Evolutionary conservation across 176 grass and related monocot species (phyloP), one percentile per base, ranked within the genome.

Genomic region (Bolboschoenus planiculmis): DNA sequence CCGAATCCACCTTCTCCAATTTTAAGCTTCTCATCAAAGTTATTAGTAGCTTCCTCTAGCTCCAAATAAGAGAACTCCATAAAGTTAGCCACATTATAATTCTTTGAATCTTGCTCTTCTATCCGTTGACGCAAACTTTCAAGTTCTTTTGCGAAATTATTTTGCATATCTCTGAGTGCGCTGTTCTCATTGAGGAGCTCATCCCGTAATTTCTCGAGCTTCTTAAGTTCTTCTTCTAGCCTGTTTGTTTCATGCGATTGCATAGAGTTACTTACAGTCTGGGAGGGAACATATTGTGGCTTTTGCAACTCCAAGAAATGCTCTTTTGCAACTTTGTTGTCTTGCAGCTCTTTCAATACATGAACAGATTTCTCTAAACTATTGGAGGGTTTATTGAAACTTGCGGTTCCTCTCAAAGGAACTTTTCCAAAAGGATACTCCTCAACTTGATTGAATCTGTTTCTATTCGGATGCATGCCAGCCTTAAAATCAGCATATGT

Each of bases 381-480:
- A 81, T 88, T 85, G 55, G 95, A 90, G 37, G 90, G 84, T 75
- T 89, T 94, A 48, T 88, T 89, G 77, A 86, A 88, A 50, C 50
- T 61, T 54, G 58, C 42, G 56, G 71, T 88, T 92, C 78, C 90
- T 89, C 89, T 94, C 29, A 84, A 73, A 34, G 68, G 81, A 67
- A 31, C 53, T 46, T 78, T 89, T 88, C 87, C 88, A 86, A 59
- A 88, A 56, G 88, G 78, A 18, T 78, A 51, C 83, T 76, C 88
- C 76, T 20, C 50, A 35, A 20, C 48, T 79, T 53, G 29, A 30
- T 55, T 21, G 27, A 39, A 10, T 54, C 48, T 67, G 53, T 90
- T 88, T 78, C 31, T 84, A 90, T 79, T 84, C 65, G 83, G 83
- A 89, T 84, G 83, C 27, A 86, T 60, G 51, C 68, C 82, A 61